Evolutionary conservation across 208 protist genomes (phyloP).

Genomic region (Borovskyia barvae): DNA sequence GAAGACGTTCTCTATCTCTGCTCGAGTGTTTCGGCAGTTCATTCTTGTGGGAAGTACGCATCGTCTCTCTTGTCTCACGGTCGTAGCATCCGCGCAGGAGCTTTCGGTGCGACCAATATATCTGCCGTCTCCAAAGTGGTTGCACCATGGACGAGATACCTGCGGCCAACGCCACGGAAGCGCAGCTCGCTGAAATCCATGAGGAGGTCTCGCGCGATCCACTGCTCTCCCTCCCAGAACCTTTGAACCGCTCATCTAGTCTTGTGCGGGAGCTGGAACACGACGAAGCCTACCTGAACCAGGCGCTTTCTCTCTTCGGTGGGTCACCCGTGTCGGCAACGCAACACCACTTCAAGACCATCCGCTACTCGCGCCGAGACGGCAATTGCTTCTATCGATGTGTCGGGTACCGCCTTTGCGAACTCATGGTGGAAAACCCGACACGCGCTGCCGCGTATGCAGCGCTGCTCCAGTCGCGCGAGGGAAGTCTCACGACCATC

Average conservation of each 20-base stretch:
- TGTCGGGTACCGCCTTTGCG: conserved; percentile 56
- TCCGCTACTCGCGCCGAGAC: conserved; percentile 74
- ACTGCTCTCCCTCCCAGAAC: conserved; percentile 37
- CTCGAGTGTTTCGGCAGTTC: too few relatives aligned
- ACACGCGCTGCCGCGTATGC: conserved; percentile 19
- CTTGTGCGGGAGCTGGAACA: conserved; percentile 45
- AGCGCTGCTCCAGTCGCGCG: conserved; percentile 14
- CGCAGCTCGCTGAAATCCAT: conserved; percentile 63
- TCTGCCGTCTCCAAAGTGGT: too few relatives aligned
- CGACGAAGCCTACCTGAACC: conserved; percentile 32
- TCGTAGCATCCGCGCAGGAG: too few relatives aligned
- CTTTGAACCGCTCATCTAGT: conserved; percentile 20
- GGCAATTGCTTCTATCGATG: conserved; percentile 90
- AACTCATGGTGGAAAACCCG: conserved; percentile 24
- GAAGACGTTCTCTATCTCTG: too few relatives aligned
- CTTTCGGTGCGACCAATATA: too few relatives aligned
- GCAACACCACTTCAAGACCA: conserved; percentile 18
- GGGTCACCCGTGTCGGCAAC: conserved; percentile 3
- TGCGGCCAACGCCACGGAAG: too few relatives aligned
- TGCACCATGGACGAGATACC: too few relatives aligned
- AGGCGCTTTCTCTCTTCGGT: conserved; percentile 50
- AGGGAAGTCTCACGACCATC: conserved; percentile 22
- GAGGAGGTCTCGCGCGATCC: conserved; percentile 46
- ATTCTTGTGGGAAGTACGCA: too few relatives aligned
- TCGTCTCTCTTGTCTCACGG: too few relatives aligned